Base-by-base conservation (phyloP, 108 stramenopile species). In the Stephanodiscus triporus region DNA sequence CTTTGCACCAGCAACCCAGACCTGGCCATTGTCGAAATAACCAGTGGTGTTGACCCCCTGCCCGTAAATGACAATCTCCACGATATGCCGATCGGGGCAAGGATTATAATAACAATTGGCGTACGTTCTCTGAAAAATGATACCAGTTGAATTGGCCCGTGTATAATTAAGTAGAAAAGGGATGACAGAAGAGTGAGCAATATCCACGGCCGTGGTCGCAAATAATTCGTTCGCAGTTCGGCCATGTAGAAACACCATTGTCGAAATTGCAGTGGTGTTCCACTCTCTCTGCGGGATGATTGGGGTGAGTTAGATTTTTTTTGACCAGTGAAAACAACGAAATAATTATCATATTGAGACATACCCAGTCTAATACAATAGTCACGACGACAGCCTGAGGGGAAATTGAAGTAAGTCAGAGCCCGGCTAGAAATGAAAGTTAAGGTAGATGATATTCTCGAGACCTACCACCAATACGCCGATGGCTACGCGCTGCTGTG, bases 401-500 rank as follows among this genome's bases (percentile, higher is more conserved):
- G 60, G 4, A 22, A 40, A 38, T 36, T 30, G 17, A 19, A 57
- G 36, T n/a, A 14, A 6, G 37, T 61, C 14, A 61, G 60, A 61
- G 29, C 60, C 36, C 38, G 37, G 60, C 37, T 2, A 61, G 6
- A 4, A 61, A 20, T n/a, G 11, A 9, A 29, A 43, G 17, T 11
- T n/a, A 30, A n/a, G 20, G 7, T 0, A 19, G n/a, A n/a, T 9
- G 29, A n/a, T 17, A 29, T 2, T 47, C 7, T 17, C 22, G 17
- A 29, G 4, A 66, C 65, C 17, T 65, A 73, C 76, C 42, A 90
- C 6, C 49, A 93, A 72, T 43, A 85, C 84, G 7, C 88, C 89
- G 16, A 89, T 50, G 14, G 88, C 93, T 1, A 94, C 93, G 0
- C 91, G 80, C 66, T 89, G 86, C 30, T 89, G 91, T 0, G 91